Conservation (phyloP, 768 basidiomycete species). For the Roridomyces roridus region DNA sequence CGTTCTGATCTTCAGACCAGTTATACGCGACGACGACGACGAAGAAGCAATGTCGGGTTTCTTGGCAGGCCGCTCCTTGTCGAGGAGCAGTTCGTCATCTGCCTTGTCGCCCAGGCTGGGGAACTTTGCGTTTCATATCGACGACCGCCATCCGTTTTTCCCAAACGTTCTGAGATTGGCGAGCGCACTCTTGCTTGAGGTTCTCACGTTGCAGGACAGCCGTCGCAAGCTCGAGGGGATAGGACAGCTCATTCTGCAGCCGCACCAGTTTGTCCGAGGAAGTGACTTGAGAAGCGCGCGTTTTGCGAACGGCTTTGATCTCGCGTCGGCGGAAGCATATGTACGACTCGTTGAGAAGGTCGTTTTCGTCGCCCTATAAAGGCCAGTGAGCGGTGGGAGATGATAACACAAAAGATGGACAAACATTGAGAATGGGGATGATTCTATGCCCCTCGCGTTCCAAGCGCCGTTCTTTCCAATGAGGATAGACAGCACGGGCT, state of each 20-base stretch:
- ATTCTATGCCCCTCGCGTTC: slow-evolving; percentile 86
- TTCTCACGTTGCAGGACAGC: slow-evolving; percentile 75
- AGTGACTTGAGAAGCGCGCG: slow-evolving; percentile 88
- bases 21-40: neutral
- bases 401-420: slow-evolving; percentile 33
- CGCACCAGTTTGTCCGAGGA: slow-evolving; percentile 88
- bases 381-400: slow-evolving; percentile 3
- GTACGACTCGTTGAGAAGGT: slow-evolving; percentile 90
- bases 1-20: slow-evolving; percentile 58
- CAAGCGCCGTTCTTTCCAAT: slow-evolving; percentile 88
- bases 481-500: slow-evolving; percentile 79
- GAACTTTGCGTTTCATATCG: slow-evolving; percentile 82
- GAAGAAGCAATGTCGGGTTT: slow-evolving; percentile 50
- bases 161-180: slow-evolving; percentile 73
- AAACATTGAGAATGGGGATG: slow-evolving; percentile 87
- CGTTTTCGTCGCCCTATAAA: slow-evolving; percentile 83
- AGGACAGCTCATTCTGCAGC: slow-evolving; percentile 77
- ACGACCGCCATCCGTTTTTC: slow-evolving; percentile 77
- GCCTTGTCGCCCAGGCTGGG: slow-evolving; percentile 64
- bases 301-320: slow-evolving; percentile 93
- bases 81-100: slow-evolving; percentile 76
- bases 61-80: slow-evolving; percentile 37
- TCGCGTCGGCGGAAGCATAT: slow-evolving; percentile 97
- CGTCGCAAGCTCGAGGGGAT: slow-evolving; percentile 76
- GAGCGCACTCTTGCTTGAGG: slow-evolving; percentile 69